Conservation (phyloP, 768 basidiomycete genomes). For the Rhizopogon sp. region DNA sequence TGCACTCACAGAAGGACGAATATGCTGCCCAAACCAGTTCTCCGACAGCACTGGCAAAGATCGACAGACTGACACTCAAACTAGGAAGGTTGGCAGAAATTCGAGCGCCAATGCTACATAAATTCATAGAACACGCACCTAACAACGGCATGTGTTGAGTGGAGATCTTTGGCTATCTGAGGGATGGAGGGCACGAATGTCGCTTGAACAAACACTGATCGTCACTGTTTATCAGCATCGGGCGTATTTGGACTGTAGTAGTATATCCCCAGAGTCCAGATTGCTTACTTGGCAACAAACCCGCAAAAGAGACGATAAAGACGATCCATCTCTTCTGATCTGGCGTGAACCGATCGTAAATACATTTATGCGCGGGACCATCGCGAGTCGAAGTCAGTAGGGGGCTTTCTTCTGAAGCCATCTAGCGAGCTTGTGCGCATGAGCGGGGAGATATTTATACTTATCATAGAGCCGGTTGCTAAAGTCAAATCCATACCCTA, state of each 20-base stretch:
- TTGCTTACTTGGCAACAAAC: too few relatives aligned
- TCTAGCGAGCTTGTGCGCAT: not conserved
- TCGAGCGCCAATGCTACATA: not conserved
- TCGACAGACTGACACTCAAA: conserved; percentile 44
- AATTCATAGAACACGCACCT: conserved; percentile 29
- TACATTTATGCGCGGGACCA: too few relatives aligned
- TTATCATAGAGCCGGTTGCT: too few relatives aligned
- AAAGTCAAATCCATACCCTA: too few relatives aligned
- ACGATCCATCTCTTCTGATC: conserved; percentile 32
- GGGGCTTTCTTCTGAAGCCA: not conserved
- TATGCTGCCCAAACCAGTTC: conserved; percentile 45
- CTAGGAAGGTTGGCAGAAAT: conserved; percentile 12
- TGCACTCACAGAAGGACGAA: conserved; percentile 36
- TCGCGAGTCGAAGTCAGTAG: not conserved
- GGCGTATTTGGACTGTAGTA: not conserved
- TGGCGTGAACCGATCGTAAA: conserved; percentile 39
- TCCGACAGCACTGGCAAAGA: conserved; percentile 38
- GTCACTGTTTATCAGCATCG: not conserved
- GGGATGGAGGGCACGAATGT: too few relatives aligned
- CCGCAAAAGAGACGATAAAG: too few relatives aligned
- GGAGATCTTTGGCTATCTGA: too few relatives aligned
- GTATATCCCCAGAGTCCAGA: not conserved
- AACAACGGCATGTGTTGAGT: not conserved
- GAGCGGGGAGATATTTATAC: too few relatives aligned
- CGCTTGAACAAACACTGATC: conserved; percentile 48